A percentile compares a stretch with the other conserved stretches of the same genome.
Evolutionary conservation across 2,329 filamentous ascomycete genomes (phyloP).

Genomic region (Gaeumannomyces sp.): DNA sequence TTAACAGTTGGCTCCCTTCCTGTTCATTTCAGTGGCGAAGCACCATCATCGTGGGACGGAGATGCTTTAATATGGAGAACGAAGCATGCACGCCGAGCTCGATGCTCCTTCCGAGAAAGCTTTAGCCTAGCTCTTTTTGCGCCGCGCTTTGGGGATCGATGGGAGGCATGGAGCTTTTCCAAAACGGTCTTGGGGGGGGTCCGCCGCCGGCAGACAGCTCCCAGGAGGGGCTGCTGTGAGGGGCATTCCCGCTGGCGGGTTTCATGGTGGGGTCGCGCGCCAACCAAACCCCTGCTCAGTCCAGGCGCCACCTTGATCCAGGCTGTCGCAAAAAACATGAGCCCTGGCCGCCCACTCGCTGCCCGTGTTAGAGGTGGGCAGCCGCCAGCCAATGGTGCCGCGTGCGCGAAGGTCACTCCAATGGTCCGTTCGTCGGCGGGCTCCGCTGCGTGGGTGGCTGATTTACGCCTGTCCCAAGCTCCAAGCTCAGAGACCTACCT

Average conservation of each 20-base stretch:
- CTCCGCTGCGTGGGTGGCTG: background rate
- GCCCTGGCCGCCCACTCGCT: too few species aligned
- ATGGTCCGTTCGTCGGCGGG: background rate
- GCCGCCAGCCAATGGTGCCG: background rate
- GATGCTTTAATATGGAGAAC: background rate
- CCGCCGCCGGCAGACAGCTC: background rate
- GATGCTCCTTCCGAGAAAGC: background rate
- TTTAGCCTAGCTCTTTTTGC: background rate
- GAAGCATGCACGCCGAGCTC: background rate
- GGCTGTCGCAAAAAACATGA: background rate
- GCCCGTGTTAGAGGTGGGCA: background rate
- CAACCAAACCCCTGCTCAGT: background rate
- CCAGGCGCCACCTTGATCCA: background rate
- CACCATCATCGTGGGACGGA: background rate
- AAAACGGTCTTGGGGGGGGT: background rate
- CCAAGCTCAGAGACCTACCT: background rate
- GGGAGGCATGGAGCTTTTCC: background rate
- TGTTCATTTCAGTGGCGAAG: background rate
- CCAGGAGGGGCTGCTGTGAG: background rate
- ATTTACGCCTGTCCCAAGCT: background rate
- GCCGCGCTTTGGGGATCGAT: background rate
- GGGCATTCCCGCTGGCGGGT: background rate
- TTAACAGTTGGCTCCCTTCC: background rate
- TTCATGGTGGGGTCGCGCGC: background rate
- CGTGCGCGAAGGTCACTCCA: too few species aligned